A percentile compares a stretch with the other conserved stretches of the same genome.
phyloP scores from a whole-genome alignment of 1,139 yeast genomes.

The Meyerozyma smithsonii region DNA sequence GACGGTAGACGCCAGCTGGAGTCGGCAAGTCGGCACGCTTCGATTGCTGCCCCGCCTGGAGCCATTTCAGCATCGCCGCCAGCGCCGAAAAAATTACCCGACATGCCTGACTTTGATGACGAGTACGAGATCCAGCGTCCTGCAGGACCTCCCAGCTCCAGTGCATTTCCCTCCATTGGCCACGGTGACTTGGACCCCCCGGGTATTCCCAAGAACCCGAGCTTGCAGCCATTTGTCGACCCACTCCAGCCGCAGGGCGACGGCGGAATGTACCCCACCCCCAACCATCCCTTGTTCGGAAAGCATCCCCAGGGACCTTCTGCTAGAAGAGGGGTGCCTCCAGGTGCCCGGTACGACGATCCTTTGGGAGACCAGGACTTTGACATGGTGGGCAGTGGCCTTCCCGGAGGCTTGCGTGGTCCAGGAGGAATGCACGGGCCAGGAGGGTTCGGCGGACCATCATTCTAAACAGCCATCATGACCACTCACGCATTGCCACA shows the following conservation, averaged over 20 bases:
- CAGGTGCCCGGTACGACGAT: slow-evolving; percentile 53
- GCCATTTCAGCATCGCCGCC: neutral
- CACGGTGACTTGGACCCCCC: slow-evolving; percentile 50
- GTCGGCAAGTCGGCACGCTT: neutral
- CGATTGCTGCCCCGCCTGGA: neutral
- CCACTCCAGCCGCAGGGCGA: slow-evolving; percentile 19
- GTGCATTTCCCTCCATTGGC: slow-evolving; percentile 35
- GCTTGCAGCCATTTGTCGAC: slow-evolving; percentile 37
- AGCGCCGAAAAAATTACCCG: slow-evolving; percentile 11
- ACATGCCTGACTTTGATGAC: slow-evolving; percentile 27
- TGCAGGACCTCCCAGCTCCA: slow-evolving; percentile 4
- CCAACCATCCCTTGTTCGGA: slow-evolving; percentile 47
- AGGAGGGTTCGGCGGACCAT: slow-evolving; percentile 6
- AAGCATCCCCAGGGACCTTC: slow-evolving; percentile 18
- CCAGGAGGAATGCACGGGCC: slow-evolving; percentile 23
- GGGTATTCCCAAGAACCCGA: slow-evolving; percentile 40
- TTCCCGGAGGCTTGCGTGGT: slow-evolving; percentile 41
- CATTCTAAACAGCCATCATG: neutral
- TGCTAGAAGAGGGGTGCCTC: slow-evolving; percentile 34
- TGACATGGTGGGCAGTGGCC: slow-evolving; percentile 41
- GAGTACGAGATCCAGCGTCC: slow-evolving; percentile 18
- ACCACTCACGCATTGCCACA: too few relatives aligned
- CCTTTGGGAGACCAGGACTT: slow-evolving; percentile 45
- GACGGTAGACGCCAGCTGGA: neutral
- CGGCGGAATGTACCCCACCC: slow-evolving; percentile 55